Conservation (phyloP, 2,329 filamentous ascomycete species). For the Paradendryphiella salina region DNA sequence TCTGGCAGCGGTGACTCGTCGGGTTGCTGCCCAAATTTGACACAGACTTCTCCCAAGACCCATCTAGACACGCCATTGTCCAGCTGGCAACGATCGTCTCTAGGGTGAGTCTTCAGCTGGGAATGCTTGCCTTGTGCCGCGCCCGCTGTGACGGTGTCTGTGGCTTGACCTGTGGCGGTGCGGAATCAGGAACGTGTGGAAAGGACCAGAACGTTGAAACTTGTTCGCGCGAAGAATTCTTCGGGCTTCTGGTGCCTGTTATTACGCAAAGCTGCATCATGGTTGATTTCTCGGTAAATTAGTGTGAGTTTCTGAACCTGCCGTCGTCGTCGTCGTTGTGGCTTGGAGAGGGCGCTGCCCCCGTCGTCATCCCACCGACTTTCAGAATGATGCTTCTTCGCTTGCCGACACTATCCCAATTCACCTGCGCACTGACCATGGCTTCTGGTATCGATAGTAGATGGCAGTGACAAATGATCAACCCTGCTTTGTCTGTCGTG, state of each 20-base stretch:
- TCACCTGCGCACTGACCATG: not conserved
- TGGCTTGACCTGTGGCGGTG: constrained; percentile 10
- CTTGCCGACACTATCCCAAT: not conserved
- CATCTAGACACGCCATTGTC: not conserved
- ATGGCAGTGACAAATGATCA: not conserved
- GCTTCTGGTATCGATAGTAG: not conserved
- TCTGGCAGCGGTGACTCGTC: constrained; percentile 22
- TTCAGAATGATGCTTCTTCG: constrained; percentile 10
- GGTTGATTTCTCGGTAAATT: too few relatives aligned
- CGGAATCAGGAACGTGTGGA: not conserved
- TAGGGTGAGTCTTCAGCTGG: not conserved
- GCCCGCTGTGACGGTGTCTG: constrained; percentile 5
- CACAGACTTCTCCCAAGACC: too few relatives aligned
- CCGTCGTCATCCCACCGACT: not conserved
- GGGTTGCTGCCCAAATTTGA: constrained; percentile 30
- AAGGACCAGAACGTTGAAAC: not conserved
- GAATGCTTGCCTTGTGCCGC: constrained; percentile 4
- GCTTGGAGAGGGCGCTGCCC: not conserved
- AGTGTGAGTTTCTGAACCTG: not conserved
- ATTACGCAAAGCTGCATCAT: constrained; percentile 3
- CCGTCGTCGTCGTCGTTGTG: not conserved
- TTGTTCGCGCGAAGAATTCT: not conserved
- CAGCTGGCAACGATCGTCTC: not conserved
- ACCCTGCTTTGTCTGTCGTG: not conserved
- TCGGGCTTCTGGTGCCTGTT: not conserved